Percentiles rank a stretch among this genome's conserved stretches.
phyloP scores from a whole-genome alignment of 306 rosid genomes.

The Glycine soja region DNA sequence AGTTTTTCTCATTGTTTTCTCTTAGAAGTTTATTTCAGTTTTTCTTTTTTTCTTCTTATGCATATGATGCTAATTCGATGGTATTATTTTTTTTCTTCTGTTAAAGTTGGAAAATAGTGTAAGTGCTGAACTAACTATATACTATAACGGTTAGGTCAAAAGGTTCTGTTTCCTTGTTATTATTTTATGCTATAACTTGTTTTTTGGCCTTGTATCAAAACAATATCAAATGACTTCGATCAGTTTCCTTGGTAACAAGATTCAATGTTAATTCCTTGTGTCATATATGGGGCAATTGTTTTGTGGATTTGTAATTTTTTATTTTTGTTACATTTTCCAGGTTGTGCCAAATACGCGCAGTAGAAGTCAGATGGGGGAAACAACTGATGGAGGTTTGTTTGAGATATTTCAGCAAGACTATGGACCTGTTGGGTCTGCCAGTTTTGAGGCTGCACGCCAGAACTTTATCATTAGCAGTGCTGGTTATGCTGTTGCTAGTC shows the following conservation, averaged over 20 bases:
- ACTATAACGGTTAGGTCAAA: not conserved
- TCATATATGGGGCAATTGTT: not conserved
- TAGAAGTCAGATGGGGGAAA: slow-evolving; percentile 99
- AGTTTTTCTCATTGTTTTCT: too few relatives aligned
- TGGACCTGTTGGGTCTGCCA: slow-evolving; percentile 86
- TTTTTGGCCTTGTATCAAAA: slow-evolving; percentile 21
- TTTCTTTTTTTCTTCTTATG: not conserved
- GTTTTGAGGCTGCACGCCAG: slow-evolving; percentile 94
- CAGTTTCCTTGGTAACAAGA: not conserved
- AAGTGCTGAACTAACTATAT: too few relatives aligned
- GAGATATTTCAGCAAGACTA: slow-evolving; percentile 97
- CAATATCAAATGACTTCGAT: not conserved
- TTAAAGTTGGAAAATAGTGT: too few relatives aligned
- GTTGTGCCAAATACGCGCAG: slow-evolving; percentile 94
- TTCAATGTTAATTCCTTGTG: not conserved
- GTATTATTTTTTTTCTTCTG: too few relatives aligned
- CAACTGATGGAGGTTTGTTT: slow-evolving; percentile 94
- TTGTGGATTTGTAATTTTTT: slow-evolving; percentile 37
- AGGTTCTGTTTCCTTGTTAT: not conserved
- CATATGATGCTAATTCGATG: not conserved
- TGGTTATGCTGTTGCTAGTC: slow-evolving; percentile 98
- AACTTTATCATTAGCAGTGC: slow-evolving; percentile 95
- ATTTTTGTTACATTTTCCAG: slow-evolving; percentile 54
- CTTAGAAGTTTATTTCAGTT: not conserved
- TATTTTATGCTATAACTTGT: not conserved